Conservation (phyloP, 2,329 filamentous ascomycete species). For the Stachybotrys elegans region DNA sequence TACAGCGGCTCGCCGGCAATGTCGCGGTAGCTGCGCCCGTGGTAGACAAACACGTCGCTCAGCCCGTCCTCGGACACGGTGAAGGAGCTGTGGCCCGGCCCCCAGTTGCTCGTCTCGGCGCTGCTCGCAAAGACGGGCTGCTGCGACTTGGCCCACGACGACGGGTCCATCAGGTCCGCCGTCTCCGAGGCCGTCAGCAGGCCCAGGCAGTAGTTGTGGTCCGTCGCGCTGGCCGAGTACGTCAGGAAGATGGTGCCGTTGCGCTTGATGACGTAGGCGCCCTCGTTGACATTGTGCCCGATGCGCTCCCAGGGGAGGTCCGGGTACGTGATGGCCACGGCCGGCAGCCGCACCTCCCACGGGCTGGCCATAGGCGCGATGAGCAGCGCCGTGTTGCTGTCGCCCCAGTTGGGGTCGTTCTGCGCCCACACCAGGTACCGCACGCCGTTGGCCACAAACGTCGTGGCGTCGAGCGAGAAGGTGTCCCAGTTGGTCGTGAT, state of each 20-base stretch:
- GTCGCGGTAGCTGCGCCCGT: slow-evolving; percentile 18
- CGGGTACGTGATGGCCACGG: slow-evolving; percentile 12
- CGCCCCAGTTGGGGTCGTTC: slow-evolving; percentile 17
- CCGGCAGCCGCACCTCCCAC: slow-evolving; percentile 14
- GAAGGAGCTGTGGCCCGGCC: slow-evolving; percentile 23
- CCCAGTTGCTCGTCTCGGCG: slow-evolving; percentile 18
- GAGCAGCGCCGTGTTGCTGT: slow-evolving; percentile 16
- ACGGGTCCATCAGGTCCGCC: slow-evolving; percentile 16
- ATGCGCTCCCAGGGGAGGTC: slow-evolving; percentile 13
- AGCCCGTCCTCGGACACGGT: slow-evolving; percentile 21
- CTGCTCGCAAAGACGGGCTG: slow-evolving; percentile 21
- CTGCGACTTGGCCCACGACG: slow-evolving; percentile 18
- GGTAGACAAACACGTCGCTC: slow-evolving; percentile 22
- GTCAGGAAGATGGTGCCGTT: slow-evolving; percentile 12
- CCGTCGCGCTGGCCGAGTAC: slow-evolving; percentile 15
- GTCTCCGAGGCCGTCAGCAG: slow-evolving; percentile 14
- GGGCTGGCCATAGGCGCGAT: slow-evolving; percentile 20
- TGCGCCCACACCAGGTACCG: slow-evolving; percentile 25
- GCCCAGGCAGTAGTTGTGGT: slow-evolving; percentile 22
- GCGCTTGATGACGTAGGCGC: slow-evolving; percentile 12
- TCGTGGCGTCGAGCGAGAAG: slow-evolving; percentile 23
- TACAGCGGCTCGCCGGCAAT: slow-evolving; percentile 21
- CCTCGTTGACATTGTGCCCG: slow-evolving; percentile 15
- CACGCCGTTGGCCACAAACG: slow-evolving; percentile 19
- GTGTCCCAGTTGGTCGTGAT: slow-evolving; percentile 23